These are phyloP conservation scores for Cercophora newfieldiana DNA, from an alignment of 495 filamentous ascomycete species.

Conservation along the genomic window DNA sequence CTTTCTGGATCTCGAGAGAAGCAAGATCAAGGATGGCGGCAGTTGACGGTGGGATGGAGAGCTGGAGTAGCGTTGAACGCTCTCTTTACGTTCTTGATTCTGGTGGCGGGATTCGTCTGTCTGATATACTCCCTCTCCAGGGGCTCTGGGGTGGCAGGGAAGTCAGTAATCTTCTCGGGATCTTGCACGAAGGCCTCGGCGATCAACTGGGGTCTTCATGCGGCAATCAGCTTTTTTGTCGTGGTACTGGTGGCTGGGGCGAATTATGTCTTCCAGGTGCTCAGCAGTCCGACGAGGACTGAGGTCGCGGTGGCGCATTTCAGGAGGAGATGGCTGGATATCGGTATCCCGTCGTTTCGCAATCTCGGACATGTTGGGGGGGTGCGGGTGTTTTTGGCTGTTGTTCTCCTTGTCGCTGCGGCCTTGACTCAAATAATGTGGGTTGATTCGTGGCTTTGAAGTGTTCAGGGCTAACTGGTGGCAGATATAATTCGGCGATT, in stretches of 20 bases:
- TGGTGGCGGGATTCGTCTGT: constrained; percentile 41
- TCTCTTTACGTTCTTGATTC: constrained; percentile 37
- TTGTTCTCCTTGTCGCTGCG: constrained; percentile 39
- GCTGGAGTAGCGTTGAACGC: constrained; percentile 42
- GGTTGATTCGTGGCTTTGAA: constrained; percentile 1
- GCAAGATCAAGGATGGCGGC: constrained; percentile 12
- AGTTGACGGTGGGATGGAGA: constrained; percentile 39
- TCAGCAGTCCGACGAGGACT: constrained; percentile 52
- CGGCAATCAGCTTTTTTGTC: constrained; percentile 38
- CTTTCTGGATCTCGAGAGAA: constrained; percentile 6
- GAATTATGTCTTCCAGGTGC: constrained; percentile 52
- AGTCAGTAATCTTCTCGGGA: constrained; percentile 38
- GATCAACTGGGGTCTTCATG: constrained; percentile 40
- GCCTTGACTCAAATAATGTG: constrained; percentile 47
- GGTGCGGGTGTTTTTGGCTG: constrained; percentile 38
- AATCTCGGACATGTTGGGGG: constrained; percentile 46
- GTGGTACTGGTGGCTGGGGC: constrained; percentile 42
- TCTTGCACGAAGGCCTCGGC: constrained; percentile 33
- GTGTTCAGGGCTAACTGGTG: constrained; percentile 8
- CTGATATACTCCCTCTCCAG: constrained; percentile 39
- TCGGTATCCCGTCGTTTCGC: constrained; percentile 51
- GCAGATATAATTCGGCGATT: constrained; percentile 50
- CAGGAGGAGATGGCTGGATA: constrained; percentile 52
- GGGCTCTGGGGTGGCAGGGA: constrained; percentile 30
- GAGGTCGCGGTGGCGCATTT: constrained; percentile 53